A percentile compares a stretch with the other conserved stretches of the same genome.
Conservation (phyloP, 164 flowering plant genomes). For the Macadamia tetraphylla region DNA sequence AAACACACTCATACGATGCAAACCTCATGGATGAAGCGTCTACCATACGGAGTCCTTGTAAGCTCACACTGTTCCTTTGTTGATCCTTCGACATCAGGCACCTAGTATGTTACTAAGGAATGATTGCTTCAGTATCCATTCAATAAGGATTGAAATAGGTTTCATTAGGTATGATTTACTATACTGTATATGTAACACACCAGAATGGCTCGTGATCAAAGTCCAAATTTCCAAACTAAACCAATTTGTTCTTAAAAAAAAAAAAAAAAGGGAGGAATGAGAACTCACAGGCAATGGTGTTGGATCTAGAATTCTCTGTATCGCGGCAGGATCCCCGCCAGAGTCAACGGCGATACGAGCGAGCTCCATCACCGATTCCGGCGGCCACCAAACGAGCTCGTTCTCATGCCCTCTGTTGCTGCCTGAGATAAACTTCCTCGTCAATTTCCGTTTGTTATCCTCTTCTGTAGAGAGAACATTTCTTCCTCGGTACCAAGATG, state of each 20-base stretch:
- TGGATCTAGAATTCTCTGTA: conserved; percentile 72
- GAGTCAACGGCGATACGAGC: conserved; percentile 88
- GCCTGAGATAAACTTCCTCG: background rate
- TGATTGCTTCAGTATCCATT: background rate
- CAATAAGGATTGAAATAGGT: no score
- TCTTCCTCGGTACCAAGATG: conserved; percentile 10
- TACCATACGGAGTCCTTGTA: conserved; percentile 91
- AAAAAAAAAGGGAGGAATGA: background rate
- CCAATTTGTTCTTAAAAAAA: background rate
- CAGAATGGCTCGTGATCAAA: no score
- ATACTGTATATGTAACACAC: no score
- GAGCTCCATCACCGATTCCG: conserved; percentile 69
- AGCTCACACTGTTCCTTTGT: conserved; percentile 57
- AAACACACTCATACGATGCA: background rate
- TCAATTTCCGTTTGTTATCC: background rate
- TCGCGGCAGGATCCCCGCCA: conserved; percentile 68
- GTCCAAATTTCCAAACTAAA: no score
- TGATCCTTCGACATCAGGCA: conserved; percentile 85
- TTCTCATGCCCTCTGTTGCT: conserved; percentile 17
- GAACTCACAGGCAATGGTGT: conserved; percentile 47
- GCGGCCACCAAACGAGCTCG: conserved; percentile 83
- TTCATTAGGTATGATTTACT: no score
- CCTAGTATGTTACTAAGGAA: conserved; percentile 35
- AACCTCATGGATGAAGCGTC: conserved; percentile 74
- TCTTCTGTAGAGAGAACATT: background rate